Base-by-base conservation (phyloP, 73 alveolate genomes). In the Paramecium octaurelia region DNA sequence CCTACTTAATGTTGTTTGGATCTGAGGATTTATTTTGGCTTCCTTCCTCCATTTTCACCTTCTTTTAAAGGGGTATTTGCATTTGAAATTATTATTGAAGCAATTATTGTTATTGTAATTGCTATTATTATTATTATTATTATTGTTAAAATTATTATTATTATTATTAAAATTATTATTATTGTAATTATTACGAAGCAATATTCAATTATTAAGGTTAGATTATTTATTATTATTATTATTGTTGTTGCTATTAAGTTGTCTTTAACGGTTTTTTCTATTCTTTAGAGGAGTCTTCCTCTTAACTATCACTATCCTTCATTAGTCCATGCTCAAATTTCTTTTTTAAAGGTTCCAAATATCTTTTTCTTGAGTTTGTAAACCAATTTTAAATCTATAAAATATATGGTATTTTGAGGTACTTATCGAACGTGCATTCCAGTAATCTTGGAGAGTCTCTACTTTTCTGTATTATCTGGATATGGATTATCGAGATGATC, bases 401-500 rank as follows among this genome's bases (percentile, higher is more conserved):
- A 80, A 27, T 34, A 0, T 36, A 34, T 16, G 9, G 4, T 44
- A 21, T 20, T 4, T 24, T 10, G 48, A 0, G 1, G 0, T 80
- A 80, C 91, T 80, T 80, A n/a, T 23, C 91, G 44, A 23, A 80
- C 91, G 12, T 80, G 91, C 91, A 80, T 80, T 8, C 91, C 91
- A 44, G 91, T 80, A 8, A 80, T 43, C 20, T 42, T 40, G 16
- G 91, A 80, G 2, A 80, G 44, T 10, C 91, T 80, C 24, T 40
- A 46, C 20, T 80, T 80, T 48, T 80, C 91, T 4, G 70, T 80
- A 27, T 80, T 80, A 42, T 80, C 91, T 42, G 91, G 91, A 35
- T 80, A 80, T 31, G 91, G 91, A 80, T 80, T 80, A 24, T 80
- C 91, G 38, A 80, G 91, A 27, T 80, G 91, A 46, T 80, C 91